Evolutionary conservation across 2,329 filamentous ascomycete species (phyloP), one percentile per base, ranked within the genome.

Genomic region (Claviceps maximensis): DNA sequence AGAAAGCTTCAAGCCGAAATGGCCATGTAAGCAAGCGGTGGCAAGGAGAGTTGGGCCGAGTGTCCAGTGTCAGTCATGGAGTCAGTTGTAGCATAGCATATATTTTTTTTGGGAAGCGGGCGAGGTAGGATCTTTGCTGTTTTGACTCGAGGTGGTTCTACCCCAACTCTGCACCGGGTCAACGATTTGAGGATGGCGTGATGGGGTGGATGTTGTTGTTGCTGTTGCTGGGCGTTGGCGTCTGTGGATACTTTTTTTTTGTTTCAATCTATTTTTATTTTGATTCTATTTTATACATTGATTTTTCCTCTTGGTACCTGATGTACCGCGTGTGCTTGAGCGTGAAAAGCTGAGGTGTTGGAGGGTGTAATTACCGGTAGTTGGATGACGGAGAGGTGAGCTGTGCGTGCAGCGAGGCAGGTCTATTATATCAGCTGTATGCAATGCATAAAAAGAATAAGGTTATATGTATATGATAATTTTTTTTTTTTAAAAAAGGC

Each of bases 1-100:
- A 82, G 86, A 70, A 96, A 93, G 72, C 71, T 98, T 61, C 89
- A 95, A 68, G 90, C 89, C 38, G 91, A 96, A 71, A 97, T 97
- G 91, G 90, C 90, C 59, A 95, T 96, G 85, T 95, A 64, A 76
- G 53, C 64, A 77, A 76, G 53, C 64, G 76, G 54, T 45, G 41
- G 10, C 38, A 38, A 31, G 29, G 31, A 7, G 23, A 15, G 13
- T 31, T 27, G 48, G 25, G 27, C n/a, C 44, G 17, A 23, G 27
- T 3, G 9, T 21, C 27, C 5, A 15, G 42, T 27, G 47, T n/a
- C n/a, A n/a, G 5, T 38, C 23, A 23, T 36, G 44, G 29, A 50
- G 27, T 47, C 51, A 46, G 40, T 41, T 52, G 47, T 29, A 46
- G 48, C 50, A 57, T 53, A 53, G 57, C 55, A 54, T 55, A 51